These are phyloP conservation scores for Saturnispora dispora DNA, from an alignment of 805 yeast species.

Conservation along the genomic window DNA sequence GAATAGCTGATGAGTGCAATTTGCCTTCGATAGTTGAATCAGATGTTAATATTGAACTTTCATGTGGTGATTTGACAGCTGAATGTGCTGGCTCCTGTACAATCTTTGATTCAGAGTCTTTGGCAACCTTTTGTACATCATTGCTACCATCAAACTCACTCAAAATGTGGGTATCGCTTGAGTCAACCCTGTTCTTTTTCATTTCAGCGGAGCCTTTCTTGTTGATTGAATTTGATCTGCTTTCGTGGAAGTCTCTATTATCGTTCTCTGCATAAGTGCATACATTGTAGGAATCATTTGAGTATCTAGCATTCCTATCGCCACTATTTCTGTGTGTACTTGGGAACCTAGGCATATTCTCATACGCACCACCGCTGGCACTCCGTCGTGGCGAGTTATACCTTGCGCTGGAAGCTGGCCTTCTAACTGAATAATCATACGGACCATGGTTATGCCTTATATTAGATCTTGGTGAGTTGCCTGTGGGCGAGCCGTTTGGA, in stretches of 20 bases:
- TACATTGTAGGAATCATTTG: background rate
- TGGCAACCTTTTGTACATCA: background rate
- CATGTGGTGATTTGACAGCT: background rate
- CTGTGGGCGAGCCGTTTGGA: background rate
- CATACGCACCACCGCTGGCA: background rate
- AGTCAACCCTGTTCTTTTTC: background rate
- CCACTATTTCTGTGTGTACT: background rate
- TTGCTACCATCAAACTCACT: background rate
- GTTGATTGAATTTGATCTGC: background rate
- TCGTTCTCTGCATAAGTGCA: background rate
- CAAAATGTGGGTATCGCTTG: background rate
- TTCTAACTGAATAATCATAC: background rate
- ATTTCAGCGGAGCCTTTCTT: background rate
- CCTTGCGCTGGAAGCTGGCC: background rate
- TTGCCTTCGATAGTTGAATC: background rate
- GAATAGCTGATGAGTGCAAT: background rate
- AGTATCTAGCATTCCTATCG: background rate
- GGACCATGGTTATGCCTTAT: background rate
- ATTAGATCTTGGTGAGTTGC: background rate
- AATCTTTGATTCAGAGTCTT: background rate
- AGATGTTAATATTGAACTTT: background rate
- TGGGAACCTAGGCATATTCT: background rate
- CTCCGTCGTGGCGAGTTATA: background rate
- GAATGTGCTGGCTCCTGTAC: too few relatives aligned
- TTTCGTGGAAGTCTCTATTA: background rate